Conservation (phyloP, 148 eudicot species). For the Chenopodium album region DNA sequence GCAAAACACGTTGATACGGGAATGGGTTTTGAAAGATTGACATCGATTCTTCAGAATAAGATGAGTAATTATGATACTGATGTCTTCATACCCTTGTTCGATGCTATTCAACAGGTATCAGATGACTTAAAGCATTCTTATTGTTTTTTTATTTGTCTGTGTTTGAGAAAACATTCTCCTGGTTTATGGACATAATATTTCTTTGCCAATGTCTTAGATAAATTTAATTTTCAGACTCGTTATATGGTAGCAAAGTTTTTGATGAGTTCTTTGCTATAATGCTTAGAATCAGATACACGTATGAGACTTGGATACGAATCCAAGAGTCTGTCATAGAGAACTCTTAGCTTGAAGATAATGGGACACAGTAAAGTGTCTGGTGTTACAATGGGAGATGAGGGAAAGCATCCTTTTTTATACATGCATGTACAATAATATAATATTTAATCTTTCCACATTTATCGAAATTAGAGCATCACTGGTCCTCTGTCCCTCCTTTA, state of each 20-base stretch:
- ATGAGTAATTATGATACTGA: constrained; percentile 99
- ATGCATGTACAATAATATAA: background rate
- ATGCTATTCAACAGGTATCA: constrained; percentile 80
- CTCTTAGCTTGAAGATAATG: background rate
- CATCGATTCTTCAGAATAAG: constrained; percentile 94
- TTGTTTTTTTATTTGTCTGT: background rate
- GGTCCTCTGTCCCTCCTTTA: background rate
- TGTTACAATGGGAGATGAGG: background rate
- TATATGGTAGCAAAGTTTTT: background rate
- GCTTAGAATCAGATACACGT: background rate
- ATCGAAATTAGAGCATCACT: background rate
- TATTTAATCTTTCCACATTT: background rate
- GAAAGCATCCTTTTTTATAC: too few species aligned
- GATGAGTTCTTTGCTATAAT: background rate
- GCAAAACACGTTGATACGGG: constrained; percentile 98
- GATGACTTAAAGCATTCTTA: background rate
- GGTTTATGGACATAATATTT: background rate
- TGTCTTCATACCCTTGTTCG: constrained; percentile 83
- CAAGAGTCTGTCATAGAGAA: background rate
- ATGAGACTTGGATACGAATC: background rate
- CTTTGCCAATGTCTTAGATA: background rate
- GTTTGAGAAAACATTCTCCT: background rate
- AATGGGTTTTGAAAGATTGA: constrained; percentile 97
- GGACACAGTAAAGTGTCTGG: background rate
- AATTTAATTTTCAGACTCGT: background rate